Evolutionary conservation across 257 asterid species (phyloP), one percentile per base, ranked within the genome.

Genomic region (Nicotiana benthamiana): DNA sequence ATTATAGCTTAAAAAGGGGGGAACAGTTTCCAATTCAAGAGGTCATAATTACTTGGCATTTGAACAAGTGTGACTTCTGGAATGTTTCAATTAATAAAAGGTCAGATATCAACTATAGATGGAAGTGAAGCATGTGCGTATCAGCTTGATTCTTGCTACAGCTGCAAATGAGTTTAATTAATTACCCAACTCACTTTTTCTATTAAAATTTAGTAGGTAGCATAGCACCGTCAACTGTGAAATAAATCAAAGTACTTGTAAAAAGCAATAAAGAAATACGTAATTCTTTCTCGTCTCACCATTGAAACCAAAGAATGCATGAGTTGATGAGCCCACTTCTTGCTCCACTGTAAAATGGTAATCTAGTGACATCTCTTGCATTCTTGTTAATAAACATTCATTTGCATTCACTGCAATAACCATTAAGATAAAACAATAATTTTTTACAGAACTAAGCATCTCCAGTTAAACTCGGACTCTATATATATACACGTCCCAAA

Each of bases 251-350:
- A 2, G 48, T 40, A 40, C 8, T 40, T 40, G 11, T 9, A 2
- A 57, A 1, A n/a, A 10, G 28, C 12, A 13, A 40, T 2, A 20
- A 22, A 0, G 3, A 9, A 53, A n/a, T 12, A 26, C 2, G 13
- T 48, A 3, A 4, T 3, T 62, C 15, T 62, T 62, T 62, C 27
- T 17, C 3, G 18, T 6, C 83, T 70, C 78, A 92, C 99, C 99
- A 74, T 95, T 95, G 89, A 95, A 95, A 82, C 99, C 99, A 81
- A 95, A 95, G 90, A 95, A 95, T 59, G 99, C 99, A 88, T 95
- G 99, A 79, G 99, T 95, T 53, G 99, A 87, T 34, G 99, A 93
- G 43, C 99, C 99, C 60, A 95, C 99, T 89, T 95, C 99, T 90
- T 95, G 99, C 85, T 95, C 99, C 63, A 95, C 98, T 4, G 89